These are phyloP conservation scores for Penicillium nordicum DNA, from an alignment of 2,329 filamentous ascomycete species.

Conservation along the genomic window DNA sequence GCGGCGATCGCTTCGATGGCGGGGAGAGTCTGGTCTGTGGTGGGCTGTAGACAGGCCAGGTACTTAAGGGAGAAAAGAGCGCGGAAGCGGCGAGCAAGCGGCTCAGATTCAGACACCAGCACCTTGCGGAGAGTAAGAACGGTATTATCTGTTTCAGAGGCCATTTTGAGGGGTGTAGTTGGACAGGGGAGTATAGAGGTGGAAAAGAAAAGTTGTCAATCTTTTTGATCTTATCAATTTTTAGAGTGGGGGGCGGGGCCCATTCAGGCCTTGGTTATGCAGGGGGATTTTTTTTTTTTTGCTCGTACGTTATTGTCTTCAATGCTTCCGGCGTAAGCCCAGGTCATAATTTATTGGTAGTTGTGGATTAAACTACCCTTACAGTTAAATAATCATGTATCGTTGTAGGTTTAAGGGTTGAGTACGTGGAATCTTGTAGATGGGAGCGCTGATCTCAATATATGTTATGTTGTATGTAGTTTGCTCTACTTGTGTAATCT, in stretches of 20 bases:
- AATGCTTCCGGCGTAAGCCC: not conserved
- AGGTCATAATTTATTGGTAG: not conserved
- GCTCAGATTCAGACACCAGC: slow-evolving; percentile 73
- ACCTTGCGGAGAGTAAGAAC: slow-evolving; percentile 59
- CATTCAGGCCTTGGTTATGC: not conserved
- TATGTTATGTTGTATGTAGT: not conserved
- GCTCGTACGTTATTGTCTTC: slow-evolving; percentile 4
- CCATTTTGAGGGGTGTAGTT: slow-evolving; percentile 23
- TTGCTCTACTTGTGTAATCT: not conserved
- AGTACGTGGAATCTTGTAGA: too few species aligned
- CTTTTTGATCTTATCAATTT: slow-evolving; percentile 41
- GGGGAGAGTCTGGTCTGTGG: slow-evolving; percentile 57
- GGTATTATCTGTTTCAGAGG: slow-evolving; percentile 35
- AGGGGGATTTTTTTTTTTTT: not conserved
- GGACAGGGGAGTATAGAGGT: slow-evolving; percentile 1
- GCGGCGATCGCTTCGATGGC: slow-evolving; percentile 81
- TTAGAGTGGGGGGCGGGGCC: slow-evolving; percentile 38
- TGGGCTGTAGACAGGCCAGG: slow-evolving; percentile 66
- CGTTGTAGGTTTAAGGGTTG: not conserved
- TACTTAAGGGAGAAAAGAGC: slow-evolving; percentile 98
- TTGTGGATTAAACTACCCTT: not conserved
- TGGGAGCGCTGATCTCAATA: not conserved
- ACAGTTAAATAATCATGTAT: not conserved
- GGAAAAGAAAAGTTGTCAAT: slow-evolving; percentile 17
- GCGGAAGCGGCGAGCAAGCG: slow-evolving; percentile 86